Evolutionary conservation across 2,329 filamentous ascomycete genomes (phyloP).

Genomic region (Bipolaris gigantea): DNA sequence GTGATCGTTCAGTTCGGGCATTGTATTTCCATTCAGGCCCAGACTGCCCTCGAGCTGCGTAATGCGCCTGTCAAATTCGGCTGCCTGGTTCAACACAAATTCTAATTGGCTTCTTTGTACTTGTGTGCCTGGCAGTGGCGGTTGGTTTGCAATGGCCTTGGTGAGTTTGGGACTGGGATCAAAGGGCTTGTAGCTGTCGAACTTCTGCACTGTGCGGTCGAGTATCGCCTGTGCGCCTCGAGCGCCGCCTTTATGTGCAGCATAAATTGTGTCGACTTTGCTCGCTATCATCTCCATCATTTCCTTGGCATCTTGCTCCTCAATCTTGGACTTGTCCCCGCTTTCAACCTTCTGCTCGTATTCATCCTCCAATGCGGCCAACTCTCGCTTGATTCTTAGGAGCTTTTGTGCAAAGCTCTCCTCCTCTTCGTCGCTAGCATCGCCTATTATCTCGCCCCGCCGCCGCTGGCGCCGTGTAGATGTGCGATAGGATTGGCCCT

Average conservation of each 20-base stretch:
- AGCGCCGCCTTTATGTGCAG: conserved; percentile 39
- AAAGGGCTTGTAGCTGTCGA: conserved; percentile 38
- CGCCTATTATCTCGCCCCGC: conserved; percentile 66
- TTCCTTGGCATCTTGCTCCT: conserved; percentile 53
- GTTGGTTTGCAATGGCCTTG: conserved; percentile 35
- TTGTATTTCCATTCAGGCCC: conserved; percentile 71
- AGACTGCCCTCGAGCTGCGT: conserved; percentile 77
- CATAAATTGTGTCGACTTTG: conserved; percentile 68
- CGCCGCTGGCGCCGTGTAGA: conserved; percentile 67
- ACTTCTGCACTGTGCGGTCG: conserved; percentile 39
- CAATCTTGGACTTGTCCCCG: conserved; percentile 46
- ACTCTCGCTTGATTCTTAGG: conserved; percentile 78
- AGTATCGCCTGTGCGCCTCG: conserved; percentile 44
- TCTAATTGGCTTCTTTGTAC: conserved; percentile 41
- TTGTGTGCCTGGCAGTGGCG: conserved; percentile 39
- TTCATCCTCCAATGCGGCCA: conserved; percentile 65
- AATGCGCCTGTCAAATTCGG: conserved; percentile 84
- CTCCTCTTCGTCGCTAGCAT: conserved; percentile 67
- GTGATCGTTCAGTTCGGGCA: conserved; percentile 61
- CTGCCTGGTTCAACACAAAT: conserved; percentile 75
- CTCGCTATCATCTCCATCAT: conserved; percentile 68
- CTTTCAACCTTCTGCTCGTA: conserved; percentile 56
- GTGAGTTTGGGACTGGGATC: conserved; percentile 28
- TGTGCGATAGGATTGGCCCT: conserved; percentile 76
- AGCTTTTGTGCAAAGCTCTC: conserved; percentile 79